Percentiles rank a stretch among this genome's conserved stretches.
phyloP scores from a whole-genome alignment of 441 rosid genomes.

The Pelargonium cotyledonis region DNA sequence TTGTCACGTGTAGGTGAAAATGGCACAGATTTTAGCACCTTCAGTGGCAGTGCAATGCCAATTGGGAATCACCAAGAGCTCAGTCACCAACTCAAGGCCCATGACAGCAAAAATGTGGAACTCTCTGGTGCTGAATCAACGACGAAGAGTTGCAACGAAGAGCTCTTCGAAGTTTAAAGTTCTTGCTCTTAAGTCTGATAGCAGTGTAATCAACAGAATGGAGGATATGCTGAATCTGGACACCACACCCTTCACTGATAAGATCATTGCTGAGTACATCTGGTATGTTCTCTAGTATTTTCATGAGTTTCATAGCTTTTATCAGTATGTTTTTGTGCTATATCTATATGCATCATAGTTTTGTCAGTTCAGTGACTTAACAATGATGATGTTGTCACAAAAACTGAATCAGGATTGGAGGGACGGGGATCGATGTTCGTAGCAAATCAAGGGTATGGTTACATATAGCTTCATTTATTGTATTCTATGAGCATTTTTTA shows the following conservation, averaged over 20 bases:
- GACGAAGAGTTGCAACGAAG: constrained; percentile 42
- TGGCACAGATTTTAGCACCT: constrained; percentile 89
- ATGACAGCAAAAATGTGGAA: constrained; percentile 46
- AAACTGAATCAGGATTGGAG: constrained; percentile 70
- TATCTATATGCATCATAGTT: too few relatives aligned
- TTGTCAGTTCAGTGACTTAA: too few relatives aligned
- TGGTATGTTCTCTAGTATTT: constrained; percentile 40
- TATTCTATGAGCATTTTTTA: background rate
- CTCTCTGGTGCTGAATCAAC: constrained; percentile 61
- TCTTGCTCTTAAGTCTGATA: constrained; percentile 59
- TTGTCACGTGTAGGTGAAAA: constrained; percentile 21
- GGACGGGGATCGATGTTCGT: constrained; percentile 71
- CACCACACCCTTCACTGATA: constrained; percentile 65
- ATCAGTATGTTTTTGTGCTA: background rate
- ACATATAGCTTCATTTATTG: constrained; percentile 8
- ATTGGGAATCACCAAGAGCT: constrained; percentile 57
- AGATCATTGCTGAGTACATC: constrained; percentile 87
- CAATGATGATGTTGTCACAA: background rate
- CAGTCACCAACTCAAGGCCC: constrained; percentile 34
- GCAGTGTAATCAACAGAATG: constrained; percentile 59
- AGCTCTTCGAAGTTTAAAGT: constrained; percentile 48
- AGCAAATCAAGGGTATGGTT: constrained; percentile 87
- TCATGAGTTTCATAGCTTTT: background rate
- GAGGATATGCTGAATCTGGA: constrained; percentile 76
- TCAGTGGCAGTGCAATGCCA: constrained; percentile 46